These are phyloP conservation scores for Hemisphaericaspora subhashii DNA, from an alignment of 1,139 yeast genomes.

Conservation along the genomic window DNA sequence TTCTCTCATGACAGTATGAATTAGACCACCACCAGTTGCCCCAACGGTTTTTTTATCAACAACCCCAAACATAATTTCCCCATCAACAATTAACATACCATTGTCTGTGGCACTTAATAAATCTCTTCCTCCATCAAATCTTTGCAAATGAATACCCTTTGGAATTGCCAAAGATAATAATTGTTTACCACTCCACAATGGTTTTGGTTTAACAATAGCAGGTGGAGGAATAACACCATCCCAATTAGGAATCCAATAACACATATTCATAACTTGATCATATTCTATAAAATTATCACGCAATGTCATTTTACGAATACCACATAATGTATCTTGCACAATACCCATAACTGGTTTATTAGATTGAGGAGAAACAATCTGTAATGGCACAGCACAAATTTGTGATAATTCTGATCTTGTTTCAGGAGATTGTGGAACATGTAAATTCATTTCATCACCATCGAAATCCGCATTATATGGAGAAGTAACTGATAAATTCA, in stretches of 20 bases:
- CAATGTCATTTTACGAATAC: slow-evolving; percentile 91
- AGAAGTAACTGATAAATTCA: slow-evolving; percentile 94
- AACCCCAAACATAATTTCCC: slow-evolving; percentile 94
- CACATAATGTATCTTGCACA: slow-evolving; percentile 97
- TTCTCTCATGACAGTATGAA: slow-evolving; percentile 96
- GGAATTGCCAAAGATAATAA: slow-evolving; percentile 90
- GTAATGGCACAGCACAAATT: slow-evolving; percentile 94
- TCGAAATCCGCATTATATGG: slow-evolving; percentile 99
- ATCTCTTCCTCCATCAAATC: slow-evolving; percentile 91
- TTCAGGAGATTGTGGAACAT: slow-evolving; percentile 98
- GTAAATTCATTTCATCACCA: slow-evolving; percentile 99
- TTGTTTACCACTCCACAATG: slow-evolving; percentile 98
- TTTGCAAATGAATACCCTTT: slow-evolving; percentile 88
- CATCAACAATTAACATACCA: slow-evolving; percentile 90
- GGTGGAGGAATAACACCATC: slow-evolving; percentile 99
- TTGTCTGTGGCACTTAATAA: slow-evolving; percentile 80
- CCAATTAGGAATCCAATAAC: slow-evolving; percentile 98
- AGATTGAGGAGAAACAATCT: slow-evolving; percentile 97
- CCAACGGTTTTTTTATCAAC: slow-evolving; percentile 98
- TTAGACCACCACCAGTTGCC: slow-evolving; percentile 96
- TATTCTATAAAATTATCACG: slow-evolving; percentile 87
- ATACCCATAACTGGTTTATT: slow-evolving; percentile 99
- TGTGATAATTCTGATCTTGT: slow-evolving; percentile 95
- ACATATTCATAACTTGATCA: slow-evolving; percentile 93
- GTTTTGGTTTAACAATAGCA: slow-evolving; percentile 90